Evolutionary conservation across 345 rosid species (phyloP).

Genomic region (Arabidopsis thaliana): DNA sequence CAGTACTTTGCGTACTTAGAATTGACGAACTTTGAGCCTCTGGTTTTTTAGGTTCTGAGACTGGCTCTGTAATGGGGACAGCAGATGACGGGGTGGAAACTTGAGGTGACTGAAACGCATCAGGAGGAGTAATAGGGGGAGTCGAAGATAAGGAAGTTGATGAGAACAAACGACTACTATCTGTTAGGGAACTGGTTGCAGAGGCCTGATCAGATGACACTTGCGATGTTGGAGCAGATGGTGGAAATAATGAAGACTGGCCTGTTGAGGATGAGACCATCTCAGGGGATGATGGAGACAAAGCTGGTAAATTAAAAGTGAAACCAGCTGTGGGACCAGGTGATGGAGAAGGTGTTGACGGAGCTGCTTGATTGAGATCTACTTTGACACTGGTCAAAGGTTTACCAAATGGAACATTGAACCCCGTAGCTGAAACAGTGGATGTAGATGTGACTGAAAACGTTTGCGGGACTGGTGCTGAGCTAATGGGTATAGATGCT

Average conservation of each 20-base stretch:
- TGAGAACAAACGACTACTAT: constrained; percentile 43
- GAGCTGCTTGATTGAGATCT: constrained; percentile 47
- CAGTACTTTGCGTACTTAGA: constrained; percentile 42
- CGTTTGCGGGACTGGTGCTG: constrained; percentile 37
- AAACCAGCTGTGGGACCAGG: constrained; percentile 40
- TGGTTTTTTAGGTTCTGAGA: constrained; percentile 45
- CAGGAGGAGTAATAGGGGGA: constrained; percentile 38
- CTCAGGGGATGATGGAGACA: constrained; percentile 52
- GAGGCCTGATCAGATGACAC: constrained; percentile 46
- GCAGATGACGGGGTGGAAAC: constrained; percentile 32
- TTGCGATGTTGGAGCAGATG: constrained; percentile 45
- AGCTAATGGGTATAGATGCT: constrained; percentile 46
- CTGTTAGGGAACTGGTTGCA: constrained; percentile 43
- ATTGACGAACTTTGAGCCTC: constrained; percentile 49
- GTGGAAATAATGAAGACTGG: constrained; percentile 44
- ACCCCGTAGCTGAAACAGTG: constrained; percentile 43
- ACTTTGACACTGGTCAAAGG: constrained; percentile 43
- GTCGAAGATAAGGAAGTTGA: constrained; percentile 45
- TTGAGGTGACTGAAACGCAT: constrained; percentile 48
- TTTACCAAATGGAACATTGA: constrained; percentile 48
- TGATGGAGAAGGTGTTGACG: constrained; percentile 37
- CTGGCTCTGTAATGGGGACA: constrained; percentile 43
- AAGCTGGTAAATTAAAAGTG: constrained; percentile 44
- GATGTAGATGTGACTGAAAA: constrained; percentile 47
- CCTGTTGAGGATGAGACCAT: constrained; percentile 42